Evolutionary conservation across 129 eudicot genomes (phyloP).

Genomic region (Lonicera japonica): DNA sequence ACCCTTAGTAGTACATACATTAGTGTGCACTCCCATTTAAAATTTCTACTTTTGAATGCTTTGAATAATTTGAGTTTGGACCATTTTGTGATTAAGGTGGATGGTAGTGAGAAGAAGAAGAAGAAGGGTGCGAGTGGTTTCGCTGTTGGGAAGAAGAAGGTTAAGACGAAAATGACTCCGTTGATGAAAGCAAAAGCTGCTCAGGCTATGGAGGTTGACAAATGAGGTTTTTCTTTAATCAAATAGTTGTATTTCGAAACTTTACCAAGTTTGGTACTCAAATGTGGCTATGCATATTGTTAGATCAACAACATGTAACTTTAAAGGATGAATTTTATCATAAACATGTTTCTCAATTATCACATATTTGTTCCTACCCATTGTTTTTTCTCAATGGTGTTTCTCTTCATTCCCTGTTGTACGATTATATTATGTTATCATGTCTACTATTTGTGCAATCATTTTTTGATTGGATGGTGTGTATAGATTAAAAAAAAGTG

Average conservation of each 20-base stretch:
- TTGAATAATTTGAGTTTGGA: background rate
- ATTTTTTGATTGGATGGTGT: too few species aligned
- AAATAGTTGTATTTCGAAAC: background rate
- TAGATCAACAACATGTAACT: too few species aligned
- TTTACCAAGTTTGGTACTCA: background rate
- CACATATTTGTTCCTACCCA: too few species aligned
- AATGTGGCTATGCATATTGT: background rate
- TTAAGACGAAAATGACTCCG: slow-evolving; percentile 78
- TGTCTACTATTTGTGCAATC: too few species aligned
- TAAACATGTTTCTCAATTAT: too few species aligned
- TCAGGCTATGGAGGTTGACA: slow-evolving; percentile 95
- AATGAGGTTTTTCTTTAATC: slow-evolving; percentile 24
- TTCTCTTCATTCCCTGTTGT: too few species aligned
- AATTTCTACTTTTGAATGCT: background rate
- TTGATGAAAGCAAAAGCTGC: slow-evolving; percentile 89
- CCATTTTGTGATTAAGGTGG: slow-evolving; percentile 45
- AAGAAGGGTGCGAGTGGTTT: slow-evolving; percentile 64
- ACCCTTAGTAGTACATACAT: too few species aligned
- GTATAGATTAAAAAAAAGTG: too few species aligned
- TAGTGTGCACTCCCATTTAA: too few species aligned
- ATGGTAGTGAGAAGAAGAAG: slow-evolving; percentile 53
- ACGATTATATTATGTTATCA: too few species aligned
- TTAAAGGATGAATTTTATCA: too few species aligned
- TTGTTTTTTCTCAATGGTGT: too few species aligned
- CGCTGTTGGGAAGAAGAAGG: slow-evolving; percentile 85